Base-by-base conservation (phyloP, 2,329 filamentous ascomycete species). In the Botrytis sinoallii region DNA sequence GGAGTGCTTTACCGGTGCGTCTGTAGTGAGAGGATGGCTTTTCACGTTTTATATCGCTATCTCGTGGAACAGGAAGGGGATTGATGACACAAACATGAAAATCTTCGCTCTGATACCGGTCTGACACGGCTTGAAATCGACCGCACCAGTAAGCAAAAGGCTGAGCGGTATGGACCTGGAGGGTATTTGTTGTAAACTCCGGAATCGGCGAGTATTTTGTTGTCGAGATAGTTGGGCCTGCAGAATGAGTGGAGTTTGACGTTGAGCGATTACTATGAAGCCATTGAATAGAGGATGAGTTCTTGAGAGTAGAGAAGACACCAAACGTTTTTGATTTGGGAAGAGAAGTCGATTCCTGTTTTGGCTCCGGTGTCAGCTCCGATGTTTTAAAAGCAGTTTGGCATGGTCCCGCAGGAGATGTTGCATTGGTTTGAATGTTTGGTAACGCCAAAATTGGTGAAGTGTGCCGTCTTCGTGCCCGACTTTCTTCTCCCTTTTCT, bases 101-200 rank as follows among this genome's bases (percentile, higher is more conserved):
- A 38, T 79, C 77, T 76, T 87, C 85, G 74, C 82, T 84, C 71
- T 83, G 84, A 75, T 86, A 85, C n/a, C 84, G 85, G 80, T 91
- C 89, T 69, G 87, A 84, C 0, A 91, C 81, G 3, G 87, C 82
- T 69, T 85, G 82, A 78, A 91, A 90, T 57, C 90, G 87, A 29
- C 90, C 90, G 18, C 85, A 83, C 90, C 90, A 92, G 80, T 90
- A 91, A 4, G 83, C 80, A 2, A 85, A 84, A 9, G 84, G 81
- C 77, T 87, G 85, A 2, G 86, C 84, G 0, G 79, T 81, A 69
- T 79, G 79, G 22, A 89, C 80, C 38, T 81, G 74, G 42, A 76
- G 77, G n/a, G 78, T 76, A 52, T 81, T 77, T 46, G 61, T 72
- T 46, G 64, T 73, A 66, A 72, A 71, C 29, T 72, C 70, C 25